phyloP scores from a whole-genome alignment of 352 stramenopile genomes.

The Phytophthora nicotianae region DNA sequence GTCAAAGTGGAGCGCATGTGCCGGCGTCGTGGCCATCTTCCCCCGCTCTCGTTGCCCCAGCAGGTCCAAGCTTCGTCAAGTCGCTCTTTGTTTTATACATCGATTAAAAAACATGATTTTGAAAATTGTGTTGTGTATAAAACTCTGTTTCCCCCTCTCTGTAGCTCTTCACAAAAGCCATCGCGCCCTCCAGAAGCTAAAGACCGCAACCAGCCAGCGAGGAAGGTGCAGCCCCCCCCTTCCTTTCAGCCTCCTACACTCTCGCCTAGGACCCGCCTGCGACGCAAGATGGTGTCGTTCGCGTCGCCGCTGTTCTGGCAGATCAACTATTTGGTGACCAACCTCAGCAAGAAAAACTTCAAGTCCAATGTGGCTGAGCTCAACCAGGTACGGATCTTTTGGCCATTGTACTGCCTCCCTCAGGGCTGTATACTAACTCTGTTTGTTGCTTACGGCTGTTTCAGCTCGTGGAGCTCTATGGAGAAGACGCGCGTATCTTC shows the following conservation, averaged over 20 bases:
- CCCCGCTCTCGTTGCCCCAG: conserved; percentile 1
- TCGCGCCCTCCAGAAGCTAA: conserved; percentile 18
- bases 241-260: conserved; percentile 1
- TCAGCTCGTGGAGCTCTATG: conserved; percentile 91
- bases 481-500: conserved; percentile 91
- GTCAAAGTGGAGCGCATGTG: conserved; percentile 62
- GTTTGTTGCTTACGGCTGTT: background rate
- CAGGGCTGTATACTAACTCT: conserved; percentile 5
- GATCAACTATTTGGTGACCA: conserved; percentile 93
- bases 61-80: conserved; percentile 17
- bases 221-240: conserved; percentile 23
- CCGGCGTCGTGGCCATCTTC: conserved; percentile 33
- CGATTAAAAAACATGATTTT: conserved; percentile 1
- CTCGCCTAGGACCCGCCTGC: conserved; percentile 1
- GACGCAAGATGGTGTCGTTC: conserved; percentile 85
- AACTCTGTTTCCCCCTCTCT: conserved; percentile 1
- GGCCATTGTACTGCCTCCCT: conserved; percentile 7
- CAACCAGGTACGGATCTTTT: conserved; percentile 79
- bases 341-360: conserved; percentile 95
- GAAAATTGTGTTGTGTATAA: background rate
- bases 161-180: conserved; percentile 39
- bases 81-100: conserved; percentile 8
- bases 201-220: conserved; percentile 3
- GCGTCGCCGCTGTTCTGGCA: conserved; percentile 94
- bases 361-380: conserved; percentile 93